Base-by-base conservation (phyloP, 2,329 filamentous ascomycete genomes). In the Colletotrichum lentis region DNA sequence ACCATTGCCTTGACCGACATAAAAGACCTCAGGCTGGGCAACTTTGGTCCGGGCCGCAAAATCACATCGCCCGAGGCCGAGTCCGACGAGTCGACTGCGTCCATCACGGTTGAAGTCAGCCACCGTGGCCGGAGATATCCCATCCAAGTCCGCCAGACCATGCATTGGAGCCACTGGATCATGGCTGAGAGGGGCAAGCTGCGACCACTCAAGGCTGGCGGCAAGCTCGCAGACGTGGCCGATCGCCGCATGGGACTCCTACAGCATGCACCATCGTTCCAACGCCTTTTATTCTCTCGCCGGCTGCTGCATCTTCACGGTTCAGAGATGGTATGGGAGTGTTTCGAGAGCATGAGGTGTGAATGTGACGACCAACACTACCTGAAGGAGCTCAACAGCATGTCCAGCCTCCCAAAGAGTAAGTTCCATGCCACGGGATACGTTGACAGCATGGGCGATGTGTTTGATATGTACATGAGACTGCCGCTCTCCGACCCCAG, bases 321-420 rank as follows among this genome's bases (percentile, higher is more conserved):
- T 12, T 43, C 35, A 4, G 65, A 68, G 20, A 59, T 68, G 41
- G 43, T 37, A 3, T 68, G 65, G 65, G 47, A 65, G 4, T 68
- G 65, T 2, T 20, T 22, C 1, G 20, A 52, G 14, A 14, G 11
- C 0, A 20, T 24, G 27, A n/a, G 24, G 14, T 68, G 65, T 61
- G 65, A 68, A 49, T 68, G 65, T 10, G 46, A n/a, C 10, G 16
- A 22, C 2, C 14, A 35, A 22, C 20, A 24, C 18, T 27, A 16
- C 41, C 7, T 57, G 12, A 37, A 6, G 2, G 6, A 7, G 5
- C 47, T 31, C 12, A 14, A 8, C 14, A 35, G 39, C 7, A 5
- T 16, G 20, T 1, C 7, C 16, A 12, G 3, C 43, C 18, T 31
- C 16, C 27, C 24, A 18, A 35, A 18, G 18, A 18, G 16, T 11